Percentiles rank a stretch among this genome's conserved stretches.
phyloP scores from a whole-genome alignment of 2,329 filamentous ascomycete species.

The Elsinoe fawcettii region DNA sequence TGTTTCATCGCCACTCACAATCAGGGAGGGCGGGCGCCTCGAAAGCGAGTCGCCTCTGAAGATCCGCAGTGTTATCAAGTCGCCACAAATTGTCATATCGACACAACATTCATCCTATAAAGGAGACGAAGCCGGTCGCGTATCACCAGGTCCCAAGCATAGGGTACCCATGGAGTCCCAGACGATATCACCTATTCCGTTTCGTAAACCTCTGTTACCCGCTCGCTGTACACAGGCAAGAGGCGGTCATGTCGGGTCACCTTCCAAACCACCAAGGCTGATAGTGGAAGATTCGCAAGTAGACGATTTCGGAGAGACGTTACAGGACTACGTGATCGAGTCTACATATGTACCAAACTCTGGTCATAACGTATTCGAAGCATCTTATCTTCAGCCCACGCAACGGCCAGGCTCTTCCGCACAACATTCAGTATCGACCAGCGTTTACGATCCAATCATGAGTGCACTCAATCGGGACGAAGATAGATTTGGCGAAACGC shows the following conservation, averaged over 20 bases:
- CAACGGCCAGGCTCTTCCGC: constrained; percentile 2
- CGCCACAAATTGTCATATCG: background rate
- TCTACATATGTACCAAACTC: background rate
- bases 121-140: background rate
- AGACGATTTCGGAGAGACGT: constrained; percentile 13
- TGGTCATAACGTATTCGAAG: background rate
- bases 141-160: background rate
- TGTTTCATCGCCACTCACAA: constrained; percentile 3
- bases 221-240: background rate
- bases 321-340: background rate
- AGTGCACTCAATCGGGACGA: constrained; percentile 20
- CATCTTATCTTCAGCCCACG: background rate
- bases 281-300: constrained; percentile 18
- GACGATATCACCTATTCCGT: constrained; percentile 2
- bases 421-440: constrained; percentile 5
- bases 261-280: background rate
- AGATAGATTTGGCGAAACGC: constrained; percentile 17
- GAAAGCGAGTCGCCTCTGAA: constrained; percentile 20
- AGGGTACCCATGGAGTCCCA: background rate
- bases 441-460: constrained; percentile 16
- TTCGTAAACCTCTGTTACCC: background rate
- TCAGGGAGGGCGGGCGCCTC: background rate
- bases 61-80: constrained; percentile 16
- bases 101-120: background rate
- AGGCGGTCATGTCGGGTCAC: constrained; percentile 1